Conservation (phyloP, 345 rosid species). For the Lepidium didymum region DNA sequence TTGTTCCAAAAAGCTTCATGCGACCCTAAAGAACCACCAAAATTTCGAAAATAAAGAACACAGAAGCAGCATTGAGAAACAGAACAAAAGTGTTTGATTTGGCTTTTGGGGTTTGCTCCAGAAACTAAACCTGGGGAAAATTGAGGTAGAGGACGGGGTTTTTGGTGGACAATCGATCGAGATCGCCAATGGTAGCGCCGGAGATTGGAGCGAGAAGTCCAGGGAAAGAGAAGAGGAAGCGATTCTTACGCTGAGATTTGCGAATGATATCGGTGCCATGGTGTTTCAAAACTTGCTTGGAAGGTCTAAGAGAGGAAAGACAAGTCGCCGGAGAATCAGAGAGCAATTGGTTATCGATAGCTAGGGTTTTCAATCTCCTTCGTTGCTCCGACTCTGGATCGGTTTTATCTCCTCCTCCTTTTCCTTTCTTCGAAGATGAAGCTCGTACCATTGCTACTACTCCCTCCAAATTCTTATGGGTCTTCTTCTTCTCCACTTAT, state of each 20-base stretch:
- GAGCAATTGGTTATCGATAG: slow-evolving; percentile 39
- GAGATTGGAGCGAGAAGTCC: slow-evolving; percentile 30
- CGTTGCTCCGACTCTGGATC: slow-evolving; percentile 26
- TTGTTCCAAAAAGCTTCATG: slow-evolving; percentile 87
- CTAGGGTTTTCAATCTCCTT: slow-evolving; percentile 53
- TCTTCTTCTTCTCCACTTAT: slow-evolving; percentile 2
- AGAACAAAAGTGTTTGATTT: not conserved
- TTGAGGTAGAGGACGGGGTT: slow-evolving; percentile 86
- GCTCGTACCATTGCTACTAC: slow-evolving; percentile 25
- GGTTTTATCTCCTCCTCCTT: slow-evolving; percentile 29
- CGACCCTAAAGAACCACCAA: slow-evolving; percentile 41
- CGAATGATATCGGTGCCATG: slow-evolving; percentile 69
- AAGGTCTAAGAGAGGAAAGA: slow-evolving; percentile 39
- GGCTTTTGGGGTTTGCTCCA: not conserved
- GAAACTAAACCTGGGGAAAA: slow-evolving; percentile 52
- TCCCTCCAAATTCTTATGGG: not conserved
- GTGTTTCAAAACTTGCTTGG: slow-evolving; percentile 62
- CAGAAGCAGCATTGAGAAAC: not conserved
- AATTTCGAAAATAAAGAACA: not conserved
- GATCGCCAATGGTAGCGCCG: slow-evolving; percentile 87
- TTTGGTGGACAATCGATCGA: slow-evolving; percentile 61
- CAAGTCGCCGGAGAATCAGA: slow-evolving; percentile 47
- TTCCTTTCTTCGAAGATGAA: slow-evolving; percentile 26
- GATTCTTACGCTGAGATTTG: slow-evolving; percentile 79
- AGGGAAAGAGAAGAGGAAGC: slow-evolving; percentile 79